phyloP scores from a whole-genome alignment of 169 alveolate species.

The Plasmodium berghei region DNA sequence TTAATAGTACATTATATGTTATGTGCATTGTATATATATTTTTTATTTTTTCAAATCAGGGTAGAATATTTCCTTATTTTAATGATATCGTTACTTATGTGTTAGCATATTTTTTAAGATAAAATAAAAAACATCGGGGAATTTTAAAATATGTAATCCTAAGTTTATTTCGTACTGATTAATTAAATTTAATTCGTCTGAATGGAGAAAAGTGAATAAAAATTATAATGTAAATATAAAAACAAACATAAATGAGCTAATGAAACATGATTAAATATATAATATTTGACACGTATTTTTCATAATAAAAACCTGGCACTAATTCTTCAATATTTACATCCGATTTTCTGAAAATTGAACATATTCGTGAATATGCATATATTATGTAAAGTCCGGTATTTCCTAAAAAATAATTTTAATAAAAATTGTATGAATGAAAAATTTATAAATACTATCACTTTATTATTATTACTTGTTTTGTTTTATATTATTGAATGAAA shows the following conservation, averaged over 20 bases:
- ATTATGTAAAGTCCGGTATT: conserved; percentile 97
- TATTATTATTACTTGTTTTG: not conserved
- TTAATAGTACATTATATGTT: not conserved
- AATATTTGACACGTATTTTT: not conserved
- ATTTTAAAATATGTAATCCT: conserved; percentile 82
- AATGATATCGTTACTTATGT: conserved; percentile 67
- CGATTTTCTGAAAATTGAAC: conserved; percentile 94
- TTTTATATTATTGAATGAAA: not conserved
- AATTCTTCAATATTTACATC: conserved; percentile 78
- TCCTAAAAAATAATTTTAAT: conserved; percentile 13
- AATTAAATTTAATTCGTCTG: conserved; percentile 69
- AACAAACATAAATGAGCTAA: not conserved
- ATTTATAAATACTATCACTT: not conserved
- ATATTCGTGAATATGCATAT: conserved; percentile 96
- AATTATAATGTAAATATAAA: not conserved
- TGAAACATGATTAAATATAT: not conserved
- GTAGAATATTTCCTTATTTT: conserved; percentile 4
- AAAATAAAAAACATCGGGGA: conserved; percentile 82
- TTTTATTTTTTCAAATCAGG: too few relatives aligned
- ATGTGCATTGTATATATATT: not conserved
- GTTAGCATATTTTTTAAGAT: conserved; percentile 78
- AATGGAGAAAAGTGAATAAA: not conserved
- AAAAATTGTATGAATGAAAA: not conserved
- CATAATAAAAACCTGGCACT: conserved; percentile 20
- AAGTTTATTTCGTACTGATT: conserved; percentile 81